These are phyloP conservation scores for Ilex asprella DNA, from an alignment of 257 asterid genomes.

Conservation along the genomic window DNA sequence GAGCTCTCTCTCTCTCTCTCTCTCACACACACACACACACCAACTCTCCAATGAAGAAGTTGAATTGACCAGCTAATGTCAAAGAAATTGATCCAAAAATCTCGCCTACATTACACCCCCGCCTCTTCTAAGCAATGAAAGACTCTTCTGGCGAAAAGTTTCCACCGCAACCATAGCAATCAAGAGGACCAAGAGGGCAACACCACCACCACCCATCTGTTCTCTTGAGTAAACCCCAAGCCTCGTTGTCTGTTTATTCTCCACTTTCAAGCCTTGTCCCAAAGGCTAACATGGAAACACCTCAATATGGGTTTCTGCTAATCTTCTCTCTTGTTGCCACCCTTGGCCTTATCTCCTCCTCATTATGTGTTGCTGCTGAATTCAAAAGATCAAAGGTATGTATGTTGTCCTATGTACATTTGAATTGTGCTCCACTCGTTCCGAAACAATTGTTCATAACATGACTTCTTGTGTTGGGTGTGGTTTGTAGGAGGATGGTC, in stretches of 20 bases:
- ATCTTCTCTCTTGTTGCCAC: slow-evolving; percentile 22
- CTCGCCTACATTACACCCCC: too few relatives aligned
- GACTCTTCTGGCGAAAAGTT: too few relatives aligned
- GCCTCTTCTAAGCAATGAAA: too few relatives aligned
- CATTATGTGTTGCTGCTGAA: slow-evolving; percentile 71
- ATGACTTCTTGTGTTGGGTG: too few relatives aligned
- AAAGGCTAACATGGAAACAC: slow-evolving; percentile 33
- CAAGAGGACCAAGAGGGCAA: too few relatives aligned
- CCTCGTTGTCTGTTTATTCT: slow-evolving; percentile 10
- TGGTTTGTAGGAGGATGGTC: slow-evolving; percentile 41
- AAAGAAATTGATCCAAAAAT: not conserved
- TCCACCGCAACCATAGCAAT: too few relatives aligned
- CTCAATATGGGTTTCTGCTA: slow-evolving; percentile 17
- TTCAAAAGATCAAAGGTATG: slow-evolving; percentile 59
- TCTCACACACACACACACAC: too few relatives aligned
- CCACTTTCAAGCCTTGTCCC: not conserved
- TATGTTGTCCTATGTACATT: too few relatives aligned
- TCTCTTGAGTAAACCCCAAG: slow-evolving; percentile 47
- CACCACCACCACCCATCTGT: not conserved
- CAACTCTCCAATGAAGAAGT: not conserved
- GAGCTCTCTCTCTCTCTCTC: not conserved
- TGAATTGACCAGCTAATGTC: slow-evolving; percentile 8
- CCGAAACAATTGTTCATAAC: too few relatives aligned
- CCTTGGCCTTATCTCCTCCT: slow-evolving; percentile 39
- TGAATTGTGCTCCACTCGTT: too few relatives aligned